Evolutionary conservation across 2,329 filamentous ascomycete species (phyloP).

Genomic region (Dothidotthia symphoricarpi): DNA sequence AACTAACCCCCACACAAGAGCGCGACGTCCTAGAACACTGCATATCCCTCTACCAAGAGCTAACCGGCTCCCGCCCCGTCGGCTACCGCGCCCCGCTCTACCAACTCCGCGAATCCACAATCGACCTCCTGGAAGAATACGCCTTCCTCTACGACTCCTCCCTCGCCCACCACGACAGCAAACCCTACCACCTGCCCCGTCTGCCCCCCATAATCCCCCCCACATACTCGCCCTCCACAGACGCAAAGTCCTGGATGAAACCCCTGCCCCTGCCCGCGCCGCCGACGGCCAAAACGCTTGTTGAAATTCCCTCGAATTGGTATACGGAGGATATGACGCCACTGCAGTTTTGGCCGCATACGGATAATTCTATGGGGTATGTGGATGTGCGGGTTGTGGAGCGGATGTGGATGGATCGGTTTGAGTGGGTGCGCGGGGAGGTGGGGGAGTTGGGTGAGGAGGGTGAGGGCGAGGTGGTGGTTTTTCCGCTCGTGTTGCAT

Average conservation of each 20-base stretch:
- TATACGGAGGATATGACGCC: slow-evolving; percentile 55
- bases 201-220: slow-evolving; percentile 44
- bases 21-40: slow-evolving; percentile 52
- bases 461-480: slow-evolving; percentile 14
- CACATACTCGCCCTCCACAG: slow-evolving; percentile 40
- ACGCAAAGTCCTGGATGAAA: slow-evolving; percentile 49
- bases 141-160: slow-evolving; percentile 54
- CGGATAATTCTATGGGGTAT: slow-evolving; percentile 57
- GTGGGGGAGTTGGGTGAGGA: slow-evolving; percentile 37
- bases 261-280: slow-evolving; percentile 31
- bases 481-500: slow-evolving; percentile 57
- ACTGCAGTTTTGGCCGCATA: slow-evolving; percentile 49
- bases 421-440: slow-evolving; percentile 53
- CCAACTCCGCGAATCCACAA: slow-evolving; percentile 51
- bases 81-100: slow-evolving; percentile 56
- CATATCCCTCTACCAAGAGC: slow-evolving; percentile 44
- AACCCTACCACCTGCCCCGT: slow-evolving; percentile 50
- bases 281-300: slow-evolving; percentile 34
- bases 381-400: slow-evolving; percentile 58
- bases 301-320: slow-evolving; percentile 54
- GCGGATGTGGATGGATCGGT: slow-evolving; percentile 61
- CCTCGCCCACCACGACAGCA: slow-evolving; percentile 52
- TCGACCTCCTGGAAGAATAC: slow-evolving; percentile 50
- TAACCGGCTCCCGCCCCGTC: slow-evolving; percentile 48
- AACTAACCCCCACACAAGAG: slow-evolving; percentile 52